Percentiles rank a stretch among this genome's conserved stretches.
phyloP scores from a whole-genome alignment of 179 eudicot genomes.

The Dionaea muscipula region DNA sequence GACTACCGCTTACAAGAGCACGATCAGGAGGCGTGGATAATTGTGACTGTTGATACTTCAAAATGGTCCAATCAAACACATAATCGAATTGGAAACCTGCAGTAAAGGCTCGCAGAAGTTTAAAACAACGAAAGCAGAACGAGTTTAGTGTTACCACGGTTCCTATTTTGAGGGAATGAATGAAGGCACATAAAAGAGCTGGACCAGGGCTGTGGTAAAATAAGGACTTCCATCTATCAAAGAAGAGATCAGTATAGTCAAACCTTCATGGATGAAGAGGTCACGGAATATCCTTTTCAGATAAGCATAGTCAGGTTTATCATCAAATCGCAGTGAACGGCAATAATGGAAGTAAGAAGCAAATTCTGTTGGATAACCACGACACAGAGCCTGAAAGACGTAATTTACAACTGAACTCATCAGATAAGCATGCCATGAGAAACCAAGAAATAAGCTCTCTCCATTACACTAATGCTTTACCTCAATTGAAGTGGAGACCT shows the following conservation, averaged over 20 bases:
- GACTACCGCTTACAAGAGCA: slow-evolving; percentile 35
- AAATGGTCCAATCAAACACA: slow-evolving; percentile 91
- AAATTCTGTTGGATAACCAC: slow-evolving; percentile 80
- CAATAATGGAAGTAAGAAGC: slow-evolving; percentile 89
- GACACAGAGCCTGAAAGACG: slow-evolving; percentile 52
- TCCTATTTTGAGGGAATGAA: too few species aligned
- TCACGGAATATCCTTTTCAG: slow-evolving; percentile 83
- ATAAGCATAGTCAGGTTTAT: slow-evolving; percentile 84
- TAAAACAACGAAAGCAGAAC: too few species aligned
- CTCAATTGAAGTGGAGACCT: slow-evolving; percentile 91
- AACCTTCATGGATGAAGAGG: slow-evolving; percentile 87
- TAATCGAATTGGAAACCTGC: slow-evolving; percentile 88
- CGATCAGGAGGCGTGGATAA: slow-evolving; percentile 53
- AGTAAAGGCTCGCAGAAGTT: slow-evolving; percentile 8
- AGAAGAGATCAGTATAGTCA: slow-evolving; percentile 11
- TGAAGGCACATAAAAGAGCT: too few species aligned
- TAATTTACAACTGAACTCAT: background rate
- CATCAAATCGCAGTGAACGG: slow-evolving; percentile 84
- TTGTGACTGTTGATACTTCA: slow-evolving; percentile 88
- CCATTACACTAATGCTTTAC: slow-evolving; percentile 16
- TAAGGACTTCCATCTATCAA: too few species aligned
- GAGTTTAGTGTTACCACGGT: too few species aligned
- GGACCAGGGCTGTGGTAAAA: too few species aligned
- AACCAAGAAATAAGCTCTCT: background rate
- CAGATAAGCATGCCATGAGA: background rate